Conservation (phyloP, 2,329 filamentous ascomycete species). For the Calonectria ilicicola region DNA sequence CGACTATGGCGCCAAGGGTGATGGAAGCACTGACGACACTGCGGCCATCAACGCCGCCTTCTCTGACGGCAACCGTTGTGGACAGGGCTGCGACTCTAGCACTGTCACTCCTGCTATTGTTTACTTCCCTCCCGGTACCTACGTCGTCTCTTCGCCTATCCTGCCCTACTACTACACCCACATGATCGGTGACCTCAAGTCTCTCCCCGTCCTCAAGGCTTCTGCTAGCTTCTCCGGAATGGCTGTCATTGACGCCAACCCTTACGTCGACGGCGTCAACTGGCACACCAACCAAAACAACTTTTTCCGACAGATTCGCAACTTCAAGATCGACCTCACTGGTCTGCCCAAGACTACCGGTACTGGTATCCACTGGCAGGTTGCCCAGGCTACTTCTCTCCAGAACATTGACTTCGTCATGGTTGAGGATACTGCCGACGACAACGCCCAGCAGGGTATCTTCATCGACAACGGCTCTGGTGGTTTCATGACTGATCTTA, state of each 20-base stretch:
- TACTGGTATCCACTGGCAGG: slow-evolving; percentile 86
- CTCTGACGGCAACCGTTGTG: slow-evolving; percentile 82
- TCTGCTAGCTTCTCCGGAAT: slow-evolving; percentile 81
- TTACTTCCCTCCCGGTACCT: slow-evolving; percentile 92
- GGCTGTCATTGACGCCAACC: slow-evolving; percentile 89
- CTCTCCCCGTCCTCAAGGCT: slow-evolving; percentile 81
- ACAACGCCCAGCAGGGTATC: slow-evolving; percentile 80
- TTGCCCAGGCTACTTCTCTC: slow-evolving; percentile 83
- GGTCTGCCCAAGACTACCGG: slow-evolving; percentile 70
- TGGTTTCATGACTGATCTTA: slow-evolving; percentile 85
- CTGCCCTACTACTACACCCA: slow-evolving; percentile 94
- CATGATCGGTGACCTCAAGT: slow-evolving; percentile 83
- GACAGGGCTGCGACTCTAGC: slow-evolving; percentile 82
- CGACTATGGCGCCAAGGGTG: slow-evolving; percentile 79
- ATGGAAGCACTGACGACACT: slow-evolving; percentile 82
- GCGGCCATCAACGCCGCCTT: slow-evolving; percentile 89
- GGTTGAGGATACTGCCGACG: slow-evolving; percentile 71
- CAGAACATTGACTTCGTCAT: slow-evolving; percentile 88
- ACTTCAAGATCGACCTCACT: slow-evolving; percentile 83
- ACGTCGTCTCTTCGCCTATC: slow-evolving; percentile 83
- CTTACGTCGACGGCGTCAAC: slow-evolving; percentile 80
- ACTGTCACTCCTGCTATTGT: slow-evolving; percentile 88
- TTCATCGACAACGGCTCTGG: slow-evolving; percentile 90
- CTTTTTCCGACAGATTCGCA: slow-evolving; percentile 86
- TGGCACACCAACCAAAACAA: slow-evolving; percentile 87